Evolutionary conservation across 805 yeast species (phyloP).

Genomic region (Hemisphaericaspora nanyangensis): DNA sequence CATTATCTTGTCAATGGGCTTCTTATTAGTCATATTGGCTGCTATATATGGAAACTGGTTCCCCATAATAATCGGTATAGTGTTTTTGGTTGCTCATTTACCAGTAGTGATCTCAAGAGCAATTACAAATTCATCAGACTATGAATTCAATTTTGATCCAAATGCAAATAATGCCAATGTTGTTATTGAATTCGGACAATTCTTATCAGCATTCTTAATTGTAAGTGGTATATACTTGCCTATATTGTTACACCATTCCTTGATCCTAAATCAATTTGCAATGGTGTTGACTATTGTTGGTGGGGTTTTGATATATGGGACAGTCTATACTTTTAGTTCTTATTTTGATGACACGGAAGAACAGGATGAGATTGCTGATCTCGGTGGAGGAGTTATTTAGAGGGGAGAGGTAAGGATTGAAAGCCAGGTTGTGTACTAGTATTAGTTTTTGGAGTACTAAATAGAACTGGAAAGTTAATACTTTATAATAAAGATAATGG

Average conservation of each 20-base stretch:
- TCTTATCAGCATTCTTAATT: slow-evolving; percentile 71
- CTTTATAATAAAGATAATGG: too few species aligned
- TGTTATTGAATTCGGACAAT: slow-evolving; percentile 76
- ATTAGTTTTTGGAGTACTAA: too few species aligned
- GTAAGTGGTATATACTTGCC: slow-evolving; percentile 75
- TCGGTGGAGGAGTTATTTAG: slow-evolving; percentile 24
- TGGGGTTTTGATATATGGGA: slow-evolving; percentile 77
- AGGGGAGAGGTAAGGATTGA: too few species aligned
- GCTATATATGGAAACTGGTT: slow-evolving; percentile 89
- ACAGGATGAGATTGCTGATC: slow-evolving; percentile 19
- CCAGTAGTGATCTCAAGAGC: slow-evolving; percentile 35
- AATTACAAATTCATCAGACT: slow-evolving; percentile 30
- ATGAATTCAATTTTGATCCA: slow-evolving; percentile 43
- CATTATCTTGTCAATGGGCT: slow-evolving; percentile 81
- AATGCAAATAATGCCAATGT: slow-evolving; percentile 26
- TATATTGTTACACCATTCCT: slow-evolving; percentile 69
- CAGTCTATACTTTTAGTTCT: slow-evolving; percentile 77
- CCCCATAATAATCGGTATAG: slow-evolving; percentile 65
- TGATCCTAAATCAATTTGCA: slow-evolving; percentile 66
- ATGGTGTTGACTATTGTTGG: slow-evolving; percentile 75
- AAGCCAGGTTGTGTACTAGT: too few species aligned
- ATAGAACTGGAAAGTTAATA: too few species aligned
- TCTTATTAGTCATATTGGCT: slow-evolving; percentile 79
- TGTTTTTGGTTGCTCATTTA: slow-evolving; percentile 39
- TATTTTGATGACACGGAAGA: slow-evolving; percentile 55